These are phyloP conservation scores for Stagonosporopsis tanaceti DNA, from an alignment of 2,329 filamentous ascomycete genomes.

Conservation along the genomic window DNA sequence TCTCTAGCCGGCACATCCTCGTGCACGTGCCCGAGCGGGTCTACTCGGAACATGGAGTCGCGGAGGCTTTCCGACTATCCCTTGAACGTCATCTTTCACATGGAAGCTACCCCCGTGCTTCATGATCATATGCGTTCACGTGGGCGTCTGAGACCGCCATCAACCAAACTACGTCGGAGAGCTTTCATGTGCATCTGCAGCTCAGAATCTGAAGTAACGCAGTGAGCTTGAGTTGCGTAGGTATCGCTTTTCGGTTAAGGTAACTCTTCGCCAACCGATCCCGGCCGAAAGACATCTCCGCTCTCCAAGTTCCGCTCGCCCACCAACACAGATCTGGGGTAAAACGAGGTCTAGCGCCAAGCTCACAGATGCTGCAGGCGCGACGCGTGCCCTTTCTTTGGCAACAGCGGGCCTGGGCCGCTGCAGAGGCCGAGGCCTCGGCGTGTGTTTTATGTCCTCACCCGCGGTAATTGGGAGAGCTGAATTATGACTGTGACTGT, in stretches of 20 bases:
- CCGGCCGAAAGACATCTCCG: slow-evolving; percentile 38
- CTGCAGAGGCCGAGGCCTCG: slow-evolving; percentile 44
- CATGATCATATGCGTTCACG: slow-evolving; percentile 11
- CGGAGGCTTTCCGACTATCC: slow-evolving; percentile 34
- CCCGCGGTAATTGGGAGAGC: slow-evolving; percentile 37
- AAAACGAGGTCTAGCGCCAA: slow-evolving; percentile 33
- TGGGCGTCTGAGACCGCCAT: slow-evolving; percentile 2
- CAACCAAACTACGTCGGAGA: slow-evolving; percentile 15
- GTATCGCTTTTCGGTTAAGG: slow-evolving; percentile 16
- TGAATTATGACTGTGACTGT: slow-evolving; percentile 38
- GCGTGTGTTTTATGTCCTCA: slow-evolving; percentile 39
- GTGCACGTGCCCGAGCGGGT: slow-evolving; percentile 33
- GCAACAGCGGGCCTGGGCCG: slow-evolving; percentile 20
- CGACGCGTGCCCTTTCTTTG: slow-evolving; percentile 31
- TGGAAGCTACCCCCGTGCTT: slow-evolving; percentile 15
- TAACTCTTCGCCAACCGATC: slow-evolving; percentile 35
- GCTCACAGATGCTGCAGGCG: slow-evolving; percentile 23
- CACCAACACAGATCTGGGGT: slow-evolving; percentile 45
- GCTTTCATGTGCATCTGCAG: not conserved
- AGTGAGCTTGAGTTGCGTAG: not conserved
- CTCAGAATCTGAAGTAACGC: slow-evolving; percentile 1
- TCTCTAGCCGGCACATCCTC: slow-evolving; percentile 27
- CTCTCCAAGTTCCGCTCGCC: slow-evolving; percentile 45
- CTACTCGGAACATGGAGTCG: slow-evolving; percentile 25
- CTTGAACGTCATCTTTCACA: slow-evolving; percentile 48